Base-by-base conservation (phyloP, 148 eudicot genomes). In the Drosera capensis region DNA sequence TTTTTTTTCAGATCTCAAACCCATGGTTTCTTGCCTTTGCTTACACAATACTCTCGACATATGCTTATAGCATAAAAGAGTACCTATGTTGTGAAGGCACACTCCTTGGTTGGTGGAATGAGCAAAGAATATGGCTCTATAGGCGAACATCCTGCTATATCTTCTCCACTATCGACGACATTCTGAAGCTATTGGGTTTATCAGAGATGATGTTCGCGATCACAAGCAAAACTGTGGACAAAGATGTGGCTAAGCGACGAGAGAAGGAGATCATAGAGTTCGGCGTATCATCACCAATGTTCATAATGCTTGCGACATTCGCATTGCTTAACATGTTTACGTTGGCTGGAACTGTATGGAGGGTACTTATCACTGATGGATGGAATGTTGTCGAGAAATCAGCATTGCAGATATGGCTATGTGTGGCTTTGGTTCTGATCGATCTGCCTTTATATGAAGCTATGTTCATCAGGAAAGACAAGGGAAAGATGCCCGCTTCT, bases 91-190 rank as follows among this genome's bases (percentile, higher is more conserved):
- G 53, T 0, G 74, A 77, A 16, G 92, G 97, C 37, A 80, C 84
- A 14, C 1, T 60, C 22, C 16, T 48, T 5, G 84, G 74, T 2
- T 88, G 94, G 97, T 88, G 94, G 94, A 88, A 88, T 28, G 92
- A 80, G 23, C 92, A 80, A 57, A 71, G 97, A 5, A 72, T 83
- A 16, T 88, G 97, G 97, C 81, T 84, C 23, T 84, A 83, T 72
- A 83, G 69, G 47, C 68, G 87, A 55, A 68, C 71, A 29, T 66
- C 65, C 30, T 80, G 92, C 2, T 88, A 80, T 46, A 54, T 80
- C 40, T 75, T 88, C 13, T 81, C 90, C 25, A 40, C 60, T 15
- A 1, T 64, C 0, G 83, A 77, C 31, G 63, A 73, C 21, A 38
- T 72, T 8, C 45, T 71, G 14, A 66, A 63, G 29, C 20, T 63